Percentiles rank a stretch among this genome's conserved stretches.
Conservation (phyloP, 202 grass and related monocot genomes). For the Bolboschoenoplectus hybrid region DNA sequence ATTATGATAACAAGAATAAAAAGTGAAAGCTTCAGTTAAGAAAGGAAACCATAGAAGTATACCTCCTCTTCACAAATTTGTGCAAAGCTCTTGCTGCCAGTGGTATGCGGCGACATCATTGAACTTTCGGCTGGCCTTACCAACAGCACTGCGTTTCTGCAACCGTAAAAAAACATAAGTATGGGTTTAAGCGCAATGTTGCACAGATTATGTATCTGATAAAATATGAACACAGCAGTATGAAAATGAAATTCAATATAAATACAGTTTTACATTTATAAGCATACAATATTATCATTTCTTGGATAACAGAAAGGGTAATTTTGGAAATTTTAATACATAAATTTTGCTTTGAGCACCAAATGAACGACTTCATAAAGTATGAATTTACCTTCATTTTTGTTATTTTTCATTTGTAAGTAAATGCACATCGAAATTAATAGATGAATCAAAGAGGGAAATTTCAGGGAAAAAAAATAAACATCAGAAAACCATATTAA, state of each 20-base stretch:
- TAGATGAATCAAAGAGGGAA: neutral
- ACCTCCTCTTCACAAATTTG: conserved; percentile 57
- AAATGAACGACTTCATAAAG: neutral
- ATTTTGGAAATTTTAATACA: neutral
- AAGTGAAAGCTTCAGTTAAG: conserved; percentile 5
- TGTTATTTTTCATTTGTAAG: no score
- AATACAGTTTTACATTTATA: no score
- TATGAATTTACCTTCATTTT: neutral
- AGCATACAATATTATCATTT: neutral
- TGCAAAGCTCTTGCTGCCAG: conserved; percentile 54
- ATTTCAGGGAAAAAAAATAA: neutral
- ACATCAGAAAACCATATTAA: no score
- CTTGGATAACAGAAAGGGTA: neutral
- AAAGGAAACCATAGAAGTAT: conserved; percentile 19
- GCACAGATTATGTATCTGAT: neutral
- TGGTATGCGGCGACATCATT: conserved; percentile 26
- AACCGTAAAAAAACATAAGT: neutral
- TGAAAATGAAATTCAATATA: neutral
- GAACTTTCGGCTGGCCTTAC: conserved; percentile 13
- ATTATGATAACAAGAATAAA: conserved; percentile 32
- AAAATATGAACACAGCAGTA: neutral
- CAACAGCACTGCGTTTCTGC: conserved; percentile 32
- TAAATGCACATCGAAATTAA: no score
- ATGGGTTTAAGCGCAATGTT: neutral
- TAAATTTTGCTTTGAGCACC: neutral